A percentile compares a stretch with the other conserved stretches of the same genome.
These are phyloP conservation scores for Amanita molliuscula DNA, from an alignment of 768 basidiomycete species.

Conservation along the genomic window DNA sequence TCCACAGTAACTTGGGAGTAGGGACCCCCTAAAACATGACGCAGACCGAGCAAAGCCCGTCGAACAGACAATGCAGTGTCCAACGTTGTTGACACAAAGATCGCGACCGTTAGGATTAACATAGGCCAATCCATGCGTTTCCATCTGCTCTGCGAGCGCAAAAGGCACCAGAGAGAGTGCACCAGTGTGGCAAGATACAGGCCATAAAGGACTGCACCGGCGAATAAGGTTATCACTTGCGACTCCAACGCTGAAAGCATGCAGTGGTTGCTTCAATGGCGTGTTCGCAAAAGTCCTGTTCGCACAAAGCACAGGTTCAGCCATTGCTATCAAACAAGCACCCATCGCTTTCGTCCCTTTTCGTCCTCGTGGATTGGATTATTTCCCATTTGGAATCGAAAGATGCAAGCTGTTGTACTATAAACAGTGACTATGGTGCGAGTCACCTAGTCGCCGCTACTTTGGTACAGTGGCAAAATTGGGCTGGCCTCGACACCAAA, in stretches of 20 bases:
- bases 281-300: too few species aligned
- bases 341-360: too few species aligned
- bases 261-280: not conserved
- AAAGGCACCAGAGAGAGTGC: constrained; percentile 7
- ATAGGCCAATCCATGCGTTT: constrained; percentile 8
- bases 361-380: too few species aligned
- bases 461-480: too few species aligned
- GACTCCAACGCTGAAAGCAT: constrained; percentile 1
- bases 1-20: constrained; percentile 6
- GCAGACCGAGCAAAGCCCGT: constrained; percentile 8
- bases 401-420: too few species aligned
- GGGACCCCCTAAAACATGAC: not conserved
- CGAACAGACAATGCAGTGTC: constrained; percentile 10
- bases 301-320: too few species aligned
- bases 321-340: too few species aligned
- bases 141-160: constrained; percentile 2
- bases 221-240: constrained; percentile 10
- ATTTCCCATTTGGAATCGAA: too few species aligned
- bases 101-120: constrained; percentile 5
- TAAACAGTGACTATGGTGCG: too few species aligned
- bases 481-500: too few species aligned
- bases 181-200: constrained; percentile 13
- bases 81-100: constrained; percentile 8
- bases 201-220: constrained; percentile 12
- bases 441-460: too few species aligned